Percentiles rank a stretch among this genome's conserved stretches.
Conservation (phyloP, 306 rosid species). For the Citrullus amarus region DNA sequence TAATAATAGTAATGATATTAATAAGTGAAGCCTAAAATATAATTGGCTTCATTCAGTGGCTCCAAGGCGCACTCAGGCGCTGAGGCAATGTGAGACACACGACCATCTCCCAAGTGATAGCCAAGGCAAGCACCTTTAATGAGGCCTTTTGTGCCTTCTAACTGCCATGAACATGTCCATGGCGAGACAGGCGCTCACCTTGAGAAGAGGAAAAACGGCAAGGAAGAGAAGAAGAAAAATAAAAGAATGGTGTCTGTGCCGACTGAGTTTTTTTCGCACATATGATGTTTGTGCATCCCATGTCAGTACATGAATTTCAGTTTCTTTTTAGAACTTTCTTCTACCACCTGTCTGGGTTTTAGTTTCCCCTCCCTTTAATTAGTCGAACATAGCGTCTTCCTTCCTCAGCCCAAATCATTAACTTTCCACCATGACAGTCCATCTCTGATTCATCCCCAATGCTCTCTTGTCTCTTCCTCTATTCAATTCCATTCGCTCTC, state of each 20-base stretch:
- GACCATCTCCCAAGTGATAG: too few relatives aligned
- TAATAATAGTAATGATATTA: not conserved
- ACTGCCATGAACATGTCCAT: too few relatives aligned
- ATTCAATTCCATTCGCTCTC: not conserved
- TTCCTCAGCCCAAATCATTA: not conserved
- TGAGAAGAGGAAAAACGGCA: too few relatives aligned
- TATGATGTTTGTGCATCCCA: not conserved
- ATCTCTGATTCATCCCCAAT: not conserved
- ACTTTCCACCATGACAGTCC: not conserved
- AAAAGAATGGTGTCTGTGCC: too few relatives aligned
- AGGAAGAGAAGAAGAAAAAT: too few relatives aligned
- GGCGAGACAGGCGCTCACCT: too few relatives aligned
- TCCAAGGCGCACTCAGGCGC: too few relatives aligned
- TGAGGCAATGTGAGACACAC: too few relatives aligned
- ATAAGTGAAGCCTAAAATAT: not conserved
- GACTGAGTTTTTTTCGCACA: not conserved
- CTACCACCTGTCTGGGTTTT: not conserved
- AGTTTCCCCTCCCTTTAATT: not conserved
- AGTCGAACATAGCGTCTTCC: not conserved
- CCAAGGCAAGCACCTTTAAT: too few relatives aligned
- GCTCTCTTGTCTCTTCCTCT: not conserved
- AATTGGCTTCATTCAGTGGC: not conserved
- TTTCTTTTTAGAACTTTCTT: not conserved
- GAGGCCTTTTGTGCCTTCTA: too few relatives aligned
- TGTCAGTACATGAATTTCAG: not conserved